phyloP scores from a whole-genome alignment of 768 basidiomycete species.

The Cystobasidium tubakii region DNA sequence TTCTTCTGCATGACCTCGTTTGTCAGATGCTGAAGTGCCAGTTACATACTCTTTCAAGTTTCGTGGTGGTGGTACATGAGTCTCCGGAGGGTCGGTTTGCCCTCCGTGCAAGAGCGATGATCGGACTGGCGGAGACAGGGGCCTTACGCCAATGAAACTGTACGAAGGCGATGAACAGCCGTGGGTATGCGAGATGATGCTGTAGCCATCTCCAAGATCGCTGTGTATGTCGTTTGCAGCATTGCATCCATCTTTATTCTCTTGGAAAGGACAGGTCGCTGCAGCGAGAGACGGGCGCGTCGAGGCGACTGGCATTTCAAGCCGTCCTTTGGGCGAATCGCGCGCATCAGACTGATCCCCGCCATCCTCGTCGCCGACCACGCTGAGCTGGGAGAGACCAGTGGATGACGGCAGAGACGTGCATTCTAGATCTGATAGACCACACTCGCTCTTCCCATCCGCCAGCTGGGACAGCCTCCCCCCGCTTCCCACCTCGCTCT shows the following conservation, averaged over 20 bases:
- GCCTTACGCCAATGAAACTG: not conserved
- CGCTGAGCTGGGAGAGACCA: constrained; percentile 10
- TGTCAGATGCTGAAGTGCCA: not conserved
- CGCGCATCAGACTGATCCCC: too few relatives aligned
- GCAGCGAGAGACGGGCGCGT: not conserved
- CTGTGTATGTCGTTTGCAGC: not conserved
- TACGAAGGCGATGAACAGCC: not conserved
- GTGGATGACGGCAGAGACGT: not conserved
- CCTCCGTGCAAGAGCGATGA: not conserved
- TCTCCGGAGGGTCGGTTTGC: not conserved
- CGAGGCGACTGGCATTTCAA: constrained; percentile 4
- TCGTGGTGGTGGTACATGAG: not conserved
- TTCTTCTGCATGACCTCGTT: not conserved
- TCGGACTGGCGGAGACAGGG: not conserved
- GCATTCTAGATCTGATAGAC: not conserved
- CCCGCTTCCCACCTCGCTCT: not conserved
- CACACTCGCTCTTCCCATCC: not conserved
- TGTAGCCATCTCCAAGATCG: not conserved
- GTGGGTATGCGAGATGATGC: not conserved
- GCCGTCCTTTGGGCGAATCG: not conserved
- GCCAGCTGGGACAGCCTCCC: not conserved
- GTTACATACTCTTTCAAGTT: not conserved
- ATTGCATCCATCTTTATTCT: not conserved
- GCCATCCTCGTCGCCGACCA: not conserved
- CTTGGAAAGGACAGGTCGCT: too few relatives aligned